Percentiles rank a stretch among this genome's conserved stretches.
Evolutionary conservation across 2,329 filamentous ascomycete species (phyloP).

Genomic region (Arthroderma sp.): DNA sequence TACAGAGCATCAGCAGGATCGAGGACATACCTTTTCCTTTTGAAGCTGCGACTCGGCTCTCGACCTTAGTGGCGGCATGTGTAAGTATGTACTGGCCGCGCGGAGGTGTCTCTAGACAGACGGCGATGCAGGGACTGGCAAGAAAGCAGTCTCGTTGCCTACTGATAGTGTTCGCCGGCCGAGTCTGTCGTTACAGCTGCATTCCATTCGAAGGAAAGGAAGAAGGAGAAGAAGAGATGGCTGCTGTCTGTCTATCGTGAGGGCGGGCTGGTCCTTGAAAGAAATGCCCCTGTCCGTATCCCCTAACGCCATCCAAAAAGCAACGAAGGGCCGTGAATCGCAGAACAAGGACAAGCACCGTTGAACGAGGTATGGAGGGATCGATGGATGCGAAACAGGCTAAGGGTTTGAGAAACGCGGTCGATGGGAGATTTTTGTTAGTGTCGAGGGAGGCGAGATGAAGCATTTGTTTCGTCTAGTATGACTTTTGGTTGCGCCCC

Average conservation of each 20-base stretch:
- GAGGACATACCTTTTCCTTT: slow-evolving; percentile 43
- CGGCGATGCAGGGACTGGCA: neutral
- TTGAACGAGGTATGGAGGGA: neutral
- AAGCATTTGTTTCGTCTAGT: neutral
- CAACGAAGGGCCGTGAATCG: neutral
- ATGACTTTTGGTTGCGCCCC: neutral
- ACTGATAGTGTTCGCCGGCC: neutral
- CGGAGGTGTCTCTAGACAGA: neutral
- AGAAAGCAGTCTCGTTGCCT: neutral
- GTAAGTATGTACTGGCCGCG: slow-evolving; percentile 15
- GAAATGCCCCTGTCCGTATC: neutral
- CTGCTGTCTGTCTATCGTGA: neutral
- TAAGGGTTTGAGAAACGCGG: neutral
- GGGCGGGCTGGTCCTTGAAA: neutral
- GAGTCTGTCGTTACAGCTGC: neutral
- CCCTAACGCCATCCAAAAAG: slow-evolving; percentile 5
- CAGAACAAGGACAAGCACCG: neutral
- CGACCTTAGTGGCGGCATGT: slow-evolving; percentile 34
- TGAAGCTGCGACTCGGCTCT: slow-evolving; percentile 45
- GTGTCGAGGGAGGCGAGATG: neutral
- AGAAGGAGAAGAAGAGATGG: neutral
- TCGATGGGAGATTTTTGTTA: neutral
- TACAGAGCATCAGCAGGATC: neutral
- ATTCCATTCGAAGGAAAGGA: neutral
- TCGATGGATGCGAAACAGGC: neutral